Conservation (phyloP, 2,329 filamentous ascomycete genomes). For the Dactylellina parvicollis region DNA sequence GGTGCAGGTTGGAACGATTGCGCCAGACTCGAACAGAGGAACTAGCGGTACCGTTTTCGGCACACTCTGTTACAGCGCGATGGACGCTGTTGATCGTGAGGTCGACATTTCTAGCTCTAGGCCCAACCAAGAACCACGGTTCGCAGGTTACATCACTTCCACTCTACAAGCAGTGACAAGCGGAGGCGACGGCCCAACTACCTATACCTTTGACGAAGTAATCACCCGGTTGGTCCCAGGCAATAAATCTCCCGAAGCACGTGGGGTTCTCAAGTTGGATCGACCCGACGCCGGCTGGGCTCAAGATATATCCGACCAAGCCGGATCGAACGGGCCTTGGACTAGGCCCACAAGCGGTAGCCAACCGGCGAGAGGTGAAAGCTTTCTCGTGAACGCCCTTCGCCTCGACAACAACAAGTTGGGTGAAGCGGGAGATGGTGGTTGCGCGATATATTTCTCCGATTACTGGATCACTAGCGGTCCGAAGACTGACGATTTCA, state of each 20-base stretch:
- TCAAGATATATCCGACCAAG: background rate
- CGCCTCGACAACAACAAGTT: background rate
- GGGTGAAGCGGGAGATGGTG: background rate
- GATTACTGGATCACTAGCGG: background rate
- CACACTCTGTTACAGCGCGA: constrained; percentile 7
- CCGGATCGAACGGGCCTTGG: constrained; percentile 9
- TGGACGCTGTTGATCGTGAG: constrained; percentile 26
- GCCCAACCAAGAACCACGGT: constrained; percentile 2
- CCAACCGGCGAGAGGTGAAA: background rate
- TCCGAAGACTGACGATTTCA: background rate
- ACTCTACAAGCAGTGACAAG: background rate
- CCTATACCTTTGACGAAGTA: background rate
- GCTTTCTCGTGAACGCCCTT: background rate
- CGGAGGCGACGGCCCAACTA: background rate
- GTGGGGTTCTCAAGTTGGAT: background rate
- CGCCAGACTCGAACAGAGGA: background rate
- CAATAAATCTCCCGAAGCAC: background rate
- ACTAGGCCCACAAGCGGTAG: background rate
- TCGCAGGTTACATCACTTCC: background rate
- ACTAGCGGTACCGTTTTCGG: background rate
- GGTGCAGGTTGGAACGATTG: background rate
- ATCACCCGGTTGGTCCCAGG: background rate
- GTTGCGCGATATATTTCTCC: background rate
- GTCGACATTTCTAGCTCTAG: constrained; percentile 12
- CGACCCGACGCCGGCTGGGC: background rate